Conservation (phyloP, 805 yeast genomes). For the Ogataea populi-albae region DNA sequence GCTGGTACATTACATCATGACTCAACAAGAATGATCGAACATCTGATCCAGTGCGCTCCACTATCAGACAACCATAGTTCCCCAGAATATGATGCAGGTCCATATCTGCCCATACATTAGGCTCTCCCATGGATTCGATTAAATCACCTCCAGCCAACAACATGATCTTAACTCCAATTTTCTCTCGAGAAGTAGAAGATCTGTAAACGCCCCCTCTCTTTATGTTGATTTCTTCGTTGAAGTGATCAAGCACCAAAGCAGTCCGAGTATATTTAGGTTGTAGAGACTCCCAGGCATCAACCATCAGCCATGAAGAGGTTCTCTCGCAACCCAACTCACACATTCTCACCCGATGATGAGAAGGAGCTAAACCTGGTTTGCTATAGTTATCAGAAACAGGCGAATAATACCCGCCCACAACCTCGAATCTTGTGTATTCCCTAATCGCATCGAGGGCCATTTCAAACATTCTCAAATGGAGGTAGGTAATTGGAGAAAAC, state of each 20-base stretch:
- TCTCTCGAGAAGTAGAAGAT: slow-evolving; percentile 51
- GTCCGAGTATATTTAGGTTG: slow-evolving; percentile 91
- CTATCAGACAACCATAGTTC: slow-evolving; percentile 92
- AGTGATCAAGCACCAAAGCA: slow-evolving; percentile 93
- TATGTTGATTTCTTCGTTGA: slow-evolving; percentile 90
- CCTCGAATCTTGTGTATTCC: slow-evolving; percentile 92
- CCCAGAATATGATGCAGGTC: slow-evolving; percentile 95
- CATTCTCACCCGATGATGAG: slow-evolving; percentile 92
- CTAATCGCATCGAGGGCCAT: slow-evolving; percentile 94
- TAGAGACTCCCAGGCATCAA: slow-evolving; percentile 97
- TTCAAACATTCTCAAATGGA: slow-evolving; percentile 96
- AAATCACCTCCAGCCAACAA: slow-evolving; percentile 96
- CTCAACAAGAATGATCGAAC: slow-evolving; percentile 87
- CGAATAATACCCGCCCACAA: slow-evolving; percentile 92
- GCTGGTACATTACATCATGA: slow-evolving; percentile 97
- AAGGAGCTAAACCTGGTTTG: slow-evolving; percentile 87
- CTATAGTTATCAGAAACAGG: slow-evolving; percentile 93
- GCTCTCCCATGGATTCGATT: slow-evolving; percentile 99
- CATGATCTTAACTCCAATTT: slow-evolving; percentile 85
- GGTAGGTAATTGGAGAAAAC: slow-evolving; percentile 90
- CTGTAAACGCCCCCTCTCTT: slow-evolving; percentile 80
- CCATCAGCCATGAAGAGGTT: slow-evolving; percentile 97
- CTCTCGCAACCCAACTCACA: slow-evolving; percentile 97
- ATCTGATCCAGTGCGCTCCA: slow-evolving; percentile 95
- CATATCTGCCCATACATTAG: slow-evolving; percentile 97